Percentiles rank a stretch among this genome's conserved stretches.
Conservation (phyloP, 1,139 yeast genomes). For the Blastobotrys petasosporus region DNA sequence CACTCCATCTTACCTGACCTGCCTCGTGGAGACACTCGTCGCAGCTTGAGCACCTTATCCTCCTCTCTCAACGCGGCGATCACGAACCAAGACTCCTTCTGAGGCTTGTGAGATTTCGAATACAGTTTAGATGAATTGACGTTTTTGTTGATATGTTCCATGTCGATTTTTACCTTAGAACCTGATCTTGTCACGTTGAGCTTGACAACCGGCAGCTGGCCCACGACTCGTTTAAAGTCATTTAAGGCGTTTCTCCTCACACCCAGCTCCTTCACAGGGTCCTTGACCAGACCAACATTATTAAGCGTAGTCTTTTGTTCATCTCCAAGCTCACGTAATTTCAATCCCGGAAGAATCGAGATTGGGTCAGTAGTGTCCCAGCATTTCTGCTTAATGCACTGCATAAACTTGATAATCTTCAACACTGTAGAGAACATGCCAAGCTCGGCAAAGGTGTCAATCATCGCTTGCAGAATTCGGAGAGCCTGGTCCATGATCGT, state of each 20-base stretch:
- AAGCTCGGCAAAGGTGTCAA: slow-evolving; percentile 82
- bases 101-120: slow-evolving; percentile 79
- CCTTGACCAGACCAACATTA: slow-evolving; percentile 1
- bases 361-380: slow-evolving; percentile 81
- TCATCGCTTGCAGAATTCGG: slow-evolving; percentile 88
- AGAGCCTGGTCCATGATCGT: slow-evolving; percentile 90
- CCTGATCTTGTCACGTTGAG: slow-evolving; percentile 30
- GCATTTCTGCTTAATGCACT: slow-evolving; percentile 78
- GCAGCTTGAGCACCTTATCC: slow-evolving; percentile 8
- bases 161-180: slow-evolving; percentile 39
- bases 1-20: slow-evolving; percentile 1
- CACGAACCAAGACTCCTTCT: slow-evolving; percentile 91
- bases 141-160: slow-evolving; percentile 43
- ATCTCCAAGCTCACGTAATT: slow-evolving; percentile 15
- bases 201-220: slow-evolving; percentile 44
- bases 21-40: slow-evolving; percentile 6
- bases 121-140: slow-evolving; percentile 55
- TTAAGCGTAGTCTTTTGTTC: slow-evolving; percentile 26
- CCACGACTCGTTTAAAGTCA: slow-evolving; percentile 38
- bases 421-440: slow-evolving; percentile 62
- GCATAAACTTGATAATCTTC: slow-evolving; percentile 65
- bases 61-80: slow-evolving; percentile 46
- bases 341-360: slow-evolving; percentile 65
- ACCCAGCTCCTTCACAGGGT: slow-evolving; percentile 27
- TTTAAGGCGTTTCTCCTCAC: slow-evolving; percentile 33